Percentiles rank a stretch among this genome's conserved stretches.
Evolutionary conservation across 495 filamentous ascomycete species (phyloP).

Genomic region (Aspergillus funiculosus): DNA sequence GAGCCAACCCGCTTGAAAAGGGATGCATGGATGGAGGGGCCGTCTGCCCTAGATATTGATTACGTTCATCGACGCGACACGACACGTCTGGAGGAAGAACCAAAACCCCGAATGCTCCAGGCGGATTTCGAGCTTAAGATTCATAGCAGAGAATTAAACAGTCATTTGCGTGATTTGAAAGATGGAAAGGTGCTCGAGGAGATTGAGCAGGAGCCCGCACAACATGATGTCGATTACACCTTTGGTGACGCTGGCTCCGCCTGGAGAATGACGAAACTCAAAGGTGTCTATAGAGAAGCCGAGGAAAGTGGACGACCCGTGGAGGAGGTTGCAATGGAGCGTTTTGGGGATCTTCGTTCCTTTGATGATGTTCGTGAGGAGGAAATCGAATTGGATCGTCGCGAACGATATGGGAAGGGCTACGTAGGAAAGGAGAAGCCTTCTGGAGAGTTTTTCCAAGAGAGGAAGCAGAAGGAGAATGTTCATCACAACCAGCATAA

Average conservation of each 20-base stretch:
- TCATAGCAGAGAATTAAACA: slow-evolving; percentile 76
- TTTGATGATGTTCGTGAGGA: slow-evolving; percentile 96
- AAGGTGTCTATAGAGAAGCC: slow-evolving; percentile 73
- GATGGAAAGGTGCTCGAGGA: slow-evolving; percentile 50
- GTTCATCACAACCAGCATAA: slow-evolving; percentile 32
- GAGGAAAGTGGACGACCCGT: slow-evolving; percentile 63
- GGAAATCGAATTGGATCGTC: slow-evolving; percentile 82
- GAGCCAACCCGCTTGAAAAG: slow-evolving; percentile 46
- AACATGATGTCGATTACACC: slow-evolving; percentile 68
- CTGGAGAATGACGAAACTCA: slow-evolving; percentile 95
- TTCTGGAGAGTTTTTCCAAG: slow-evolving; percentile 76
- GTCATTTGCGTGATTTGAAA: slow-evolving; percentile 58
- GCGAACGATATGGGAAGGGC: slow-evolving; percentile 75
- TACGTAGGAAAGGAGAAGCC: slow-evolving; percentile 87
- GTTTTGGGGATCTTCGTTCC: slow-evolving; percentile 72
- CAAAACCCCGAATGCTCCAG: slow-evolving; percentile 47
- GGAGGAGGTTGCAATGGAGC: slow-evolving; percentile 75
- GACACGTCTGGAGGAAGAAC: slow-evolving; percentile 29
- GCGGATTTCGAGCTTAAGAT: slow-evolving; percentile 70
- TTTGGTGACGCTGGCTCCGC: slow-evolving; percentile 87
- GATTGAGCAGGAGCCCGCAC: slow-evolving; percentile 45
- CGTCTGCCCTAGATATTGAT: slow-evolving; percentile 74
- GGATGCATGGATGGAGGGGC: slow-evolving; percentile 93
- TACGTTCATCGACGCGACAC: slow-evolving; percentile 66
- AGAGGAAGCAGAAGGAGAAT: slow-evolving; percentile 56